Percentiles rank a stretch among this genome's conserved stretches.
Evolutionary conservation across 2,329 filamentous ascomycete species (phyloP).

Genomic region (Calonectria hawksworthii): DNA sequence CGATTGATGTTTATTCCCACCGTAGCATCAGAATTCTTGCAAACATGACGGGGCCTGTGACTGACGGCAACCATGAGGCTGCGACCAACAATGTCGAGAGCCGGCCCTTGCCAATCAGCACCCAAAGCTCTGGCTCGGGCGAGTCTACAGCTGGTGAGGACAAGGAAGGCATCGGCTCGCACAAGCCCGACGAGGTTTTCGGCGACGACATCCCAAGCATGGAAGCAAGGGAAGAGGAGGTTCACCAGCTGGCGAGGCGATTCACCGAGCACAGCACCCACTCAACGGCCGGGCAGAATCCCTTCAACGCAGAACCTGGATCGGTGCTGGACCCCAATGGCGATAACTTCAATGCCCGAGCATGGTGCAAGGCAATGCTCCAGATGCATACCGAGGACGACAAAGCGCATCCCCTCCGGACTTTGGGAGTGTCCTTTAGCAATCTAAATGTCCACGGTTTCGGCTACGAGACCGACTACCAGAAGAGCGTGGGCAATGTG

Average conservation of each 20-base stretch:
- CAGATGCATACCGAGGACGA: conserved; percentile 1
- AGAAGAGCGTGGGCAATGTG: conserved; percentile 6
- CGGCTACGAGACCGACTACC: neutral
- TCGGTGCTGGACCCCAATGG: neutral
- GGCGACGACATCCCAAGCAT: neutral
- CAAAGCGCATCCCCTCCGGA: neutral
- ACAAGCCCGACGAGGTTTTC: neutral
- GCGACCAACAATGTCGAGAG: neutral
- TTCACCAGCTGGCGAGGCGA: neutral
- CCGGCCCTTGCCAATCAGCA: neutral
- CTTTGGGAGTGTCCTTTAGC: conserved; percentile 1
- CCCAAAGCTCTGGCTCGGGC: neutral
- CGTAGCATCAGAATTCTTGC: neutral
- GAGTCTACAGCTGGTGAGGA: neutral
- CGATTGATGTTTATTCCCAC: neutral
- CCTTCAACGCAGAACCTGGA: neutral
- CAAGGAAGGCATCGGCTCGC: neutral
- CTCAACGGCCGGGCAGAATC: neutral
- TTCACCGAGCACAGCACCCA: neutral
- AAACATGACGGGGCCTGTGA: neutral
- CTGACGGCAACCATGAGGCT: neutral
- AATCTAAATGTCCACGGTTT: conserved; percentile 10
- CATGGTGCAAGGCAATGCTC: conserved; percentile 4
- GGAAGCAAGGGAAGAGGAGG: neutral
- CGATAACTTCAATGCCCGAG: neutral